Conservation (phyloP, 2,329 filamentous ascomycete species). For the Diplodia mutila region DNA sequence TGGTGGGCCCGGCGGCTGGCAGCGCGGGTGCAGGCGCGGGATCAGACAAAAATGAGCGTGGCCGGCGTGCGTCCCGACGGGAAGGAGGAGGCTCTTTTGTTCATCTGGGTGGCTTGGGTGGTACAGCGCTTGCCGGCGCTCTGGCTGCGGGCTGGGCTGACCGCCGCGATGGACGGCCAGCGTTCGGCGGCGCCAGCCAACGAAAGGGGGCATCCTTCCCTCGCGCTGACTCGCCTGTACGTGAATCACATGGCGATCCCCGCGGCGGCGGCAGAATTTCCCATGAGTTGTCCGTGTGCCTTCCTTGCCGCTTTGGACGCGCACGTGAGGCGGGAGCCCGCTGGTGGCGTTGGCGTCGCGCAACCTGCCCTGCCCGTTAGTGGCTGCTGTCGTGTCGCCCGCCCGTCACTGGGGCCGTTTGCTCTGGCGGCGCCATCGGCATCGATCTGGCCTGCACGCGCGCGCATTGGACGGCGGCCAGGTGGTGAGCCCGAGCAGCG, state of each 20-base stretch:
- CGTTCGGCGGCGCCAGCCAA: conserved; percentile 1
- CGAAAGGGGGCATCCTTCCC: conserved; percentile 4
- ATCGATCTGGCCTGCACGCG: background rate
- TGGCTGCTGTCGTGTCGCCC: no score
- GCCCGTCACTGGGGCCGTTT: no score
- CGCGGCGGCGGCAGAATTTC: conserved; percentile 19
- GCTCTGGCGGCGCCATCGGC: background rate
- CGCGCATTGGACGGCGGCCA: background rate
- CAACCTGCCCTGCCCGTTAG: background rate
- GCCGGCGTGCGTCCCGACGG: background rate
- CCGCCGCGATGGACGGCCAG: background rate
- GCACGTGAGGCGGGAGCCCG: background rate
- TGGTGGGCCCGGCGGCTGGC: no score
- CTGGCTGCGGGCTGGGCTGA: conserved; percentile 7
- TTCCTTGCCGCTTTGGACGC: background rate
- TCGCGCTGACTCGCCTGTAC: conserved; percentile 18
- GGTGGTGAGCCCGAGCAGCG: background rate
- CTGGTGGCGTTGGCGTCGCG: background rate
- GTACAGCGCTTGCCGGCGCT: conserved; percentile 8
- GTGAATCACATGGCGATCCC: background rate
- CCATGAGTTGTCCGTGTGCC: background rate
- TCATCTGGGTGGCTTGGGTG: conserved; percentile 9
- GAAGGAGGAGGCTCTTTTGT: background rate
- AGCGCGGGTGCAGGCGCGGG: background rate
- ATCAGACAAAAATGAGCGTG: background rate